Conservation (phyloP, 2,329 filamentous ascomycete genomes). For the Ophiostoma quercus region DNA sequence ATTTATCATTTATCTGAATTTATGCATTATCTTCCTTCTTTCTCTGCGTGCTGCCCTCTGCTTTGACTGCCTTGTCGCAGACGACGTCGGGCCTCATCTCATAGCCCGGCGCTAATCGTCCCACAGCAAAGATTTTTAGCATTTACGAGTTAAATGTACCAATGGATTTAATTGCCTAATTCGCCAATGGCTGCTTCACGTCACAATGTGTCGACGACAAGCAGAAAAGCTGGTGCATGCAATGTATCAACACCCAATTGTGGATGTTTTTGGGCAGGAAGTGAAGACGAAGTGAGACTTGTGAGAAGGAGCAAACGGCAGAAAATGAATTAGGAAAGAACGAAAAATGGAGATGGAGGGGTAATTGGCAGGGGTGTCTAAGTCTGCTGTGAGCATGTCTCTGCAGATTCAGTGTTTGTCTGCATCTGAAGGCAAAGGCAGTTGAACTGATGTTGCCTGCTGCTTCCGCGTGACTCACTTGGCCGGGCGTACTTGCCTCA, state of each 20-base stretch:
- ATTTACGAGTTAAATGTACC: background rate
- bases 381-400: background rate
- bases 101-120: slow-evolving; percentile 13
- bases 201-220: background rate
- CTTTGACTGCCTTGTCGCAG: background rate
- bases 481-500: background rate
- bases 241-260: slow-evolving; percentile 23
- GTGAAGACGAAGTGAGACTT: background rate
- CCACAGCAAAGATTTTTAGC: slow-evolving; percentile 14
- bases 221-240: slow-evolving; percentile 9
- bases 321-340: background rate
- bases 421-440: background rate
- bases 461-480: background rate
- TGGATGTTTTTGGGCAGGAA: slow-evolving; percentile 20
- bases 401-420: no score
- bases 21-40: background rate
- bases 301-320: background rate
- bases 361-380: background rate
- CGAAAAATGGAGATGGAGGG: background rate
- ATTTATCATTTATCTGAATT: background rate
- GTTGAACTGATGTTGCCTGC: background rate
- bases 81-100: background rate
- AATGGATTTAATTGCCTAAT: background rate
- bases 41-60: background rate
- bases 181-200: slow-evolving; percentile 1